Evolutionary conservation across 495 filamentous ascomycete species (phyloP).

Genomic region (Penicillium pancosmium): DNA sequence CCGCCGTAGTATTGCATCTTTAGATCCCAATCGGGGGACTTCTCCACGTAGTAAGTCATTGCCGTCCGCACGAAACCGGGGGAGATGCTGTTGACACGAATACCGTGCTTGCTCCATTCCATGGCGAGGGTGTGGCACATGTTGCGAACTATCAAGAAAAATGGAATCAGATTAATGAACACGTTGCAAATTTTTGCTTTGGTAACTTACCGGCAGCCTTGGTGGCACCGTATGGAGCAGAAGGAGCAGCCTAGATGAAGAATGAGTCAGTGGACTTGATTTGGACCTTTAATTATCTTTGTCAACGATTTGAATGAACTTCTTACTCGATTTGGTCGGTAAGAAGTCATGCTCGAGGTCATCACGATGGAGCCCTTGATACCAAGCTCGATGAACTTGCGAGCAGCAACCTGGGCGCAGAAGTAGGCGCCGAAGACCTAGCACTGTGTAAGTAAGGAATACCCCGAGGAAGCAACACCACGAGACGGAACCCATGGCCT

Average conservation of each 20-base stretch:
- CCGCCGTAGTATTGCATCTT: conserved; percentile 53
- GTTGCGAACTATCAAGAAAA: conserved; percentile 25
- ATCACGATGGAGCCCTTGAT: conserved; percentile 47
- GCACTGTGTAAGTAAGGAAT: neutral
- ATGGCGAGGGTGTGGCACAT: conserved; percentile 48
- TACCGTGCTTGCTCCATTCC: conserved; percentile 51
- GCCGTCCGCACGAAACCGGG: conserved; percentile 44
- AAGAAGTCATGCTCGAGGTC: conserved; percentile 48
- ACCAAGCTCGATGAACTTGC: conserved; percentile 43
- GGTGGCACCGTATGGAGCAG: conserved; percentile 35
- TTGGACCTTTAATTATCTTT: neutral
- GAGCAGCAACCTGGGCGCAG: conserved; percentile 40
- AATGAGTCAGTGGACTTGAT: neutral
- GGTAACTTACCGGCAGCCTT: conserved; percentile 32
- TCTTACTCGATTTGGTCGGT: conserved; percentile 41
- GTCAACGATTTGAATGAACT: neutral
- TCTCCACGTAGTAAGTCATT: conserved; percentile 45
- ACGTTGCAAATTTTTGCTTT: no score
- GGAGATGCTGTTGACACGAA: conserved; percentile 44
- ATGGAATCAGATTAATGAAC: neutral
- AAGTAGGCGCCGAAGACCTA: conserved; percentile 43
- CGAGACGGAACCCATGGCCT: neutral
- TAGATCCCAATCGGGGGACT: conserved; percentile 39
- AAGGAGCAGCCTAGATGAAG: conserved; percentile 27
- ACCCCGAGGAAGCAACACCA: neutral